phyloP scores from a whole-genome alignment of 305 asterid genomes.

The Solanum chacoense region DNA sequence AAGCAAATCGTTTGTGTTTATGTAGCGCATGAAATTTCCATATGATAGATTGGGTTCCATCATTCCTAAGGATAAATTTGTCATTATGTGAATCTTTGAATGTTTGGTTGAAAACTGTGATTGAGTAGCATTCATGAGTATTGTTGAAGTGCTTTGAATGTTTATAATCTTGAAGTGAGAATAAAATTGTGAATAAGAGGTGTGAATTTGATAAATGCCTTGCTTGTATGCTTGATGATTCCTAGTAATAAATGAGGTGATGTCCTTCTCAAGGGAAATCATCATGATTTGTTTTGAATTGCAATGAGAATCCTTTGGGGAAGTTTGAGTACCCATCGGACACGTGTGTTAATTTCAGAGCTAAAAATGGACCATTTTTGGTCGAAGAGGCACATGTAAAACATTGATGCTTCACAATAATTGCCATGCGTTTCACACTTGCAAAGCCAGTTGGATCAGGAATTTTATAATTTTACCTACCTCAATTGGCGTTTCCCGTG shows the following conservation, averaged over 20 bases:
- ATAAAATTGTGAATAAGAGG: neutral
- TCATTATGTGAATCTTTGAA: neutral
- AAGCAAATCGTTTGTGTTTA: neutral
- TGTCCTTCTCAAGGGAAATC: neutral
- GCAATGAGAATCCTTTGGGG: neutral
- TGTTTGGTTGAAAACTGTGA: neutral
- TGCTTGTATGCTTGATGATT: neutral
- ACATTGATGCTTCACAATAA: no score
- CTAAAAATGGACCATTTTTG: no score
- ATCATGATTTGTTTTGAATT: neutral
- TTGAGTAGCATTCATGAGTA: neutral
- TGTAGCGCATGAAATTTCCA: neutral
- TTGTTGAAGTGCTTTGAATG: neutral
- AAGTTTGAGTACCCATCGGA: neutral
- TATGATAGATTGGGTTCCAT: neutral
- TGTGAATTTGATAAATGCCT: neutral
- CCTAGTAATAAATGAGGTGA: neutral
- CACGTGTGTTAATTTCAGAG: neutral
- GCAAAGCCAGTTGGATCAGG: neutral
- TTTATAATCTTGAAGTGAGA: neutral
- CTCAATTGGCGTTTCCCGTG: neutral
- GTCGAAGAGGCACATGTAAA: no score
- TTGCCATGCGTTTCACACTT: neutral
- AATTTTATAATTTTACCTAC: no score
- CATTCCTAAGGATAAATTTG: neutral